phyloP scores from a whole-genome alignment of 257 asterid genomes.

The Ajuga chamaepitys region DNA sequence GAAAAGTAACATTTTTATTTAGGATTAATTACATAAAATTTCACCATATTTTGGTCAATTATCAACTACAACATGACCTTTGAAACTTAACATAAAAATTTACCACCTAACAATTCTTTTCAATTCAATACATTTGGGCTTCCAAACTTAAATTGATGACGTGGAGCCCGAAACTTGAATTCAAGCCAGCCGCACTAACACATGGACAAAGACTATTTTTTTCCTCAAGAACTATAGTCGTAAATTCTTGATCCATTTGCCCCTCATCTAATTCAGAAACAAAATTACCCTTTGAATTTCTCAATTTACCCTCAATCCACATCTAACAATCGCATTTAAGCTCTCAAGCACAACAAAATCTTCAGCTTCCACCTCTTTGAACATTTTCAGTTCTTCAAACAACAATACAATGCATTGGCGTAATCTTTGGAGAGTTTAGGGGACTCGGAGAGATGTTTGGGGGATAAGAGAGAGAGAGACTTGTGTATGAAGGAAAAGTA shows the following conservation, averaged over 20 bases:
- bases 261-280: conserved; percentile 48
- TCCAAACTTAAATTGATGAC: no score
- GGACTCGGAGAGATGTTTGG: conserved; percentile 63
- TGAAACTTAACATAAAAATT: no score
- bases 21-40: no score
- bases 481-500: conserved; percentile 57
- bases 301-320: conserved; percentile 29
- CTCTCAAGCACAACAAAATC: conserved; percentile 43
- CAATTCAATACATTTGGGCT: no score
- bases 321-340: conserved; percentile 24
- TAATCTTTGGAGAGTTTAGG: conserved; percentile 37
- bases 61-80: no score
- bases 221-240: conserved; percentile 58
- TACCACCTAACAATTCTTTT: no score
- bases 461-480: conserved; percentile 60
- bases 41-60: no score
- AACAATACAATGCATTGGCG: conserved; percentile 42
- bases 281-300: conserved; percentile 27
- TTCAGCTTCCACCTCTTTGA: conserved; percentile 60
- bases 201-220: no score
- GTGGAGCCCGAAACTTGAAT: no score
- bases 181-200: no score
- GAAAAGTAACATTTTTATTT: no score
- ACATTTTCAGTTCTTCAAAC: conserved; percentile 69
- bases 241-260: conserved; percentile 51